Evolutionary conservation across 2,329 filamentous ascomycete genomes (phyloP).

Genomic region (Talaromyces albobiverticillius): DNA sequence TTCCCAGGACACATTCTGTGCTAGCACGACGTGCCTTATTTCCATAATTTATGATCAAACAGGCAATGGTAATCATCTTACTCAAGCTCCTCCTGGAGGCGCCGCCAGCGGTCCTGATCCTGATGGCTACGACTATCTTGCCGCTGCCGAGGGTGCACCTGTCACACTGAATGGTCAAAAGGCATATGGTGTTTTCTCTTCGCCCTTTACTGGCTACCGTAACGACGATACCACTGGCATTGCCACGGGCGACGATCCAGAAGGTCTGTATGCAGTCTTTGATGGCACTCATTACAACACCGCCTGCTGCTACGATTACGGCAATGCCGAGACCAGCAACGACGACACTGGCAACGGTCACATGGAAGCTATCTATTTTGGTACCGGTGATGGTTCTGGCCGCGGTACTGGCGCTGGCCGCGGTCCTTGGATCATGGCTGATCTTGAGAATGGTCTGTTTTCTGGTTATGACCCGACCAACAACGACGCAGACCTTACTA

Average conservation of each 20-base stretch:
- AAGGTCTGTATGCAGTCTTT: constrained; percentile 12
- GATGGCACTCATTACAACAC: constrained; percentile 13
- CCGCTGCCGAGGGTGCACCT: constrained; percentile 7
- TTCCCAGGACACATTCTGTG: constrained; percentile 12
- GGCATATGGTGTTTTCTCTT: constrained; percentile 12
- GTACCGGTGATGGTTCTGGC: constrained; percentile 11
- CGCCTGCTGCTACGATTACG: constrained; percentile 10
- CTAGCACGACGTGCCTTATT: constrained; percentile 9
- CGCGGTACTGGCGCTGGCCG: constrained; percentile 10
- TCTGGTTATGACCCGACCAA: constrained; percentile 12
- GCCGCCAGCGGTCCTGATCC: constrained; percentile 5
- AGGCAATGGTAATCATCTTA: constrained; percentile 9
- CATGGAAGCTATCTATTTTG: constrained; percentile 15
- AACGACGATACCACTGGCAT: constrained; percentile 1
- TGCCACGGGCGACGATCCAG: constrained; percentile 7
- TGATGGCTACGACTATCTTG: constrained; percentile 12
- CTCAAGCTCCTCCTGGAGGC: constrained; percentile 10
- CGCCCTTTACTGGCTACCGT: constrained; percentile 10
- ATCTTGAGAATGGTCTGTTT: constrained; percentile 13
- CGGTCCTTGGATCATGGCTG: constrained; percentile 14
- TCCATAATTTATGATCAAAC: constrained; percentile 12
- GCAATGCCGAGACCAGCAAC: constrained; percentile 7
- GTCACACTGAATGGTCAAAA: constrained; percentile 11
- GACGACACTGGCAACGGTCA: constrained; percentile 13
- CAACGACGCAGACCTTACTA: constrained; percentile 9